Conservation (phyloP, 768 basidiomycete species). For the Tulasnella sp. region DNA sequence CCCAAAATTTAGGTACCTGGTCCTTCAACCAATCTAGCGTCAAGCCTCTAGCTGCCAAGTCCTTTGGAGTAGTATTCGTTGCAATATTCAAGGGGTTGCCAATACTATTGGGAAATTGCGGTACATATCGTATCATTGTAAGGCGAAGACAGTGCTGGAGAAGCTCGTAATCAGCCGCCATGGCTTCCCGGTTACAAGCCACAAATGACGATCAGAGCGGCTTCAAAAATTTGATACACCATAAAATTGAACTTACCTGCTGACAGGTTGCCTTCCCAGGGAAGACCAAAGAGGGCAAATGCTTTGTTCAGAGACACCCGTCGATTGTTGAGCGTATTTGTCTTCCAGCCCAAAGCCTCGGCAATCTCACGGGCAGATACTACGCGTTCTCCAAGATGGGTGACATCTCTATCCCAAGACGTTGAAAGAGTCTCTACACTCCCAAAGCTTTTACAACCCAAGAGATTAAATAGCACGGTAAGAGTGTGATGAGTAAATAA, state of each 20-base stretch:
- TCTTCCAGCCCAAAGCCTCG: neutral
- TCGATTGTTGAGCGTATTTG: neutral
- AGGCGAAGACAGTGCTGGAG: neutral
- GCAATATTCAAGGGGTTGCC: neutral
- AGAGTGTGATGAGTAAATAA: neutral
- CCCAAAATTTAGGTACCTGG: too few species aligned
- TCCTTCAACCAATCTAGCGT: neutral
- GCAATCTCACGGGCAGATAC: neutral
- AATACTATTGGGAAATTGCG: neutral
- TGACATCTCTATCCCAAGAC: neutral
- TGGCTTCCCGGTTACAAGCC: neutral
- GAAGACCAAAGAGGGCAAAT: neutral
- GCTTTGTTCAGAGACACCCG: neutral
- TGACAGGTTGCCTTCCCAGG: neutral
- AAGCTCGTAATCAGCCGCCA: neutral
- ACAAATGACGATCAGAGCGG: neutral
- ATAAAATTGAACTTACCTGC: neutral
- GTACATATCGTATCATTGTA: neutral
- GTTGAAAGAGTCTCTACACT: neutral
- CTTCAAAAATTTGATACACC: neutral
- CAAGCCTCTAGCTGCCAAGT: neutral
- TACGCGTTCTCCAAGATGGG: neutral
- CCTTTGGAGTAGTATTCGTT: neutral
- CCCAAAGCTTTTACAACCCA: neutral
- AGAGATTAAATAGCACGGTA: neutral